Conservation (phyloP, 371 early-diverging fungal genomes). For the Mucor circinelloides region DNA sequence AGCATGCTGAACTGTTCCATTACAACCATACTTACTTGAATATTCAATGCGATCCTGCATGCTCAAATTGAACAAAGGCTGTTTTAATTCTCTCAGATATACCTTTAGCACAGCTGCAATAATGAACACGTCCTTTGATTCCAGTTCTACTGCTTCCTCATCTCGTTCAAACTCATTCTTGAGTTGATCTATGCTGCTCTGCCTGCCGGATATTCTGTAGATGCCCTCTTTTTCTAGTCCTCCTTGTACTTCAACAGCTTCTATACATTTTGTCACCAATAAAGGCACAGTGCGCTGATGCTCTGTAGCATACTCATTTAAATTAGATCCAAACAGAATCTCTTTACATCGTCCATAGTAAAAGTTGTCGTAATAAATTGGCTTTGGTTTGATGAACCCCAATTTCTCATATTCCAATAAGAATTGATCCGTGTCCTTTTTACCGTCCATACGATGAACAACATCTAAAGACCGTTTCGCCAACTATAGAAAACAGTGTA, state of each 20-base stretch:
- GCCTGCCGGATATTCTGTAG: constrained; percentile 61
- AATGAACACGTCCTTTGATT: constrained; percentile 53
- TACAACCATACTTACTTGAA: constrained; percentile 45
- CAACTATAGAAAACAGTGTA: constrained; percentile 12
- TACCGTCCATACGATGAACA: constrained; percentile 34
- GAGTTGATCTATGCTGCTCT: constrained; percentile 51
- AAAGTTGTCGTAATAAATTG: constrained; percentile 54
- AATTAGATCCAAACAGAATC: constrained; percentile 55
- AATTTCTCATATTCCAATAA: constrained; percentile 44
- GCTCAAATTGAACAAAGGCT: constrained; percentile 60
- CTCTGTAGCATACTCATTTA: constrained; percentile 40
- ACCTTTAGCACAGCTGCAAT: constrained; percentile 67
- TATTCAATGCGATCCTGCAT: constrained; percentile 58
- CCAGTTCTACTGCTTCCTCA: constrained; percentile 49
- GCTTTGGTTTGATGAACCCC: constrained; percentile 42
- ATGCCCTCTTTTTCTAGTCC: constrained; percentile 63
- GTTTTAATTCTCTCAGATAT: constrained; percentile 65
- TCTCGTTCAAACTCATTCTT: constrained; percentile 57
- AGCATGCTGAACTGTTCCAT: neutral
- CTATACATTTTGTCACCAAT: constrained; percentile 49
- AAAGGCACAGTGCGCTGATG: constrained; percentile 49
- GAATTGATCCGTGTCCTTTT: constrained; percentile 35
- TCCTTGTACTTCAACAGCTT: constrained; percentile 53
- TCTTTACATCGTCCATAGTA: constrained; percentile 48
- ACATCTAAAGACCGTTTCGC: constrained; percentile 19